These are phyloP conservation scores for Eucalyptus decipiens DNA, from an alignment of 345 rosid genomes.

Conservation along the genomic window DNA sequence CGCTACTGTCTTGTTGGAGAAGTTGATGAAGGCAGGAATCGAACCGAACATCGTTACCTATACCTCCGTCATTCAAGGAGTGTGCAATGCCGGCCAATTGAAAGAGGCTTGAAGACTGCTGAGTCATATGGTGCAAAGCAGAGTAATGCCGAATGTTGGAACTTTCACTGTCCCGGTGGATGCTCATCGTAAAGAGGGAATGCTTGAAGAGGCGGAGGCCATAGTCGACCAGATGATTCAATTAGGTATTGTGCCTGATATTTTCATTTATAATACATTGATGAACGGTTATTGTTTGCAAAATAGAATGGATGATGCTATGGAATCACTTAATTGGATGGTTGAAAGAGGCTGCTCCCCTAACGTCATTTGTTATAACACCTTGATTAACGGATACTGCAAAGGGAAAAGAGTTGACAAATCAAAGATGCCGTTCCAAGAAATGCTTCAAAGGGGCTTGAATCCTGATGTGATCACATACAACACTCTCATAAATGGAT, in stretches of 20 bases:
- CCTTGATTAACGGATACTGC: not conserved
- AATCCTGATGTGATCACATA: not conserved
- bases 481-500: not conserved
- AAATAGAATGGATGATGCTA: not conserved
- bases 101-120: not conserved
- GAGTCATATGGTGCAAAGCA: not conserved
- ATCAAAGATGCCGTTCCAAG: not conserved
- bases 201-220: not conserved
- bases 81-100: not conserved
- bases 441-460: not conserved
- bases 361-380: not conserved
- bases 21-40: too few relatives aligned
- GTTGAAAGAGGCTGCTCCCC: not conserved
- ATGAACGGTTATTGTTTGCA: not conserved
- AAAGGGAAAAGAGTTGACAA: not conserved
- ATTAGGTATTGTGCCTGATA: not conserved
- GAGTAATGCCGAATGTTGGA: not conserved
- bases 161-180: not conserved
- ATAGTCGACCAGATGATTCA: not conserved
- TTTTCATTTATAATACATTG: not conserved
- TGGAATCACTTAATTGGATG: not conserved
- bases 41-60: rapidly evolving
- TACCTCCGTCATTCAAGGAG: not conserved
- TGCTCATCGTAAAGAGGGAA: not conserved
- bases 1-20: too few relatives aligned